Conservation (phyloP, 139 green algal species). For the Choricystis sp. region DNA sequence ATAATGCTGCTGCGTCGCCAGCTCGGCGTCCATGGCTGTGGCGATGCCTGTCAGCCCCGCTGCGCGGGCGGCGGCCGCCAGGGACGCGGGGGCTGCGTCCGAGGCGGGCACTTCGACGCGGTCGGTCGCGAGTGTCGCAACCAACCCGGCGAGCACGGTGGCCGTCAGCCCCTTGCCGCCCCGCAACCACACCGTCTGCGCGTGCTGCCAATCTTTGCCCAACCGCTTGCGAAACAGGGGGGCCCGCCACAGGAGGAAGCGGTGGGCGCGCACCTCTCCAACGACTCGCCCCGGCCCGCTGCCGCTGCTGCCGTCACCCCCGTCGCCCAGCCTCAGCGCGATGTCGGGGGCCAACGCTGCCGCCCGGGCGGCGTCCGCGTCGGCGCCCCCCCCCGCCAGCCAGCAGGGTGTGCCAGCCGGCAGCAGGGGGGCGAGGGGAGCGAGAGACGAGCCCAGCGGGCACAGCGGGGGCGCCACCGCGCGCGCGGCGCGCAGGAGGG, state of each 20-base stretch:
- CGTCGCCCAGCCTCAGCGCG: neutral
- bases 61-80: neutral
- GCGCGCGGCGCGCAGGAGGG: neutral
- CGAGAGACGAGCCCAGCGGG: neutral
- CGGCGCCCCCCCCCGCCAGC: neutral
- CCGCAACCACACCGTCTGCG: neutral
- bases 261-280: neutral
- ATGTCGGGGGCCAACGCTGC: too few relatives aligned
- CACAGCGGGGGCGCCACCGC: neutral
- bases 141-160: neutral
- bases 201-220: too few relatives aligned
- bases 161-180: neutral
- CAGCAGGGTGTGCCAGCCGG: neutral
- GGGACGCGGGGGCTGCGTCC: too few relatives aligned
- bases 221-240: neutral
- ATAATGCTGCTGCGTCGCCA: neutral
- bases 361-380: too few relatives aligned
- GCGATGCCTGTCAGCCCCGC: neutral
- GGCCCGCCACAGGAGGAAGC: neutral
- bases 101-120: neutral
- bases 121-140: neutral
- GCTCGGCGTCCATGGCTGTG: neutral
- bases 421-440: neutral
- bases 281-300: too few relatives aligned
- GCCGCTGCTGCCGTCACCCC: too few relatives aligned